Conservation (phyloP, 2,329 filamentous ascomycete genomes). For the Rhinocladiella similis region DNA sequence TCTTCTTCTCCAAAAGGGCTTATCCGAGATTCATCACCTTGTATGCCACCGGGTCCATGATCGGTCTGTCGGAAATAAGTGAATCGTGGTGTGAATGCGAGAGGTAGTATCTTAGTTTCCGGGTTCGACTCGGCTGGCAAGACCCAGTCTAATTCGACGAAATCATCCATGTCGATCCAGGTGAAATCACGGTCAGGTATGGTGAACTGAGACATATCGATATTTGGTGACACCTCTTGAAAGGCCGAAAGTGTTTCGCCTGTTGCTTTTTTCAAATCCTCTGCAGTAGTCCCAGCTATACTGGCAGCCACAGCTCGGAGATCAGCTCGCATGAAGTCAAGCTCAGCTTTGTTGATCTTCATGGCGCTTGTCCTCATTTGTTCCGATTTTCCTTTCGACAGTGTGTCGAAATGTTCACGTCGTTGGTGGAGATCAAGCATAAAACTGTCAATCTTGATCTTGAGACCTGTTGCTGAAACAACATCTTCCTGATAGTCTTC, state of each 20-base stretch:
- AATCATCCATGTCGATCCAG: conserved; percentile 99
- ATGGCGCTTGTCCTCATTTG: conserved; percentile 85
- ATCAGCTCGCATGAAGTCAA: conserved; percentile 89
- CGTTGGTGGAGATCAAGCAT: conserved; percentile 96
- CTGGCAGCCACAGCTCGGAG: conserved; percentile 90
- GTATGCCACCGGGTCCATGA: conserved; percentile 72
- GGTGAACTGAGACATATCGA: conserved; percentile 79
- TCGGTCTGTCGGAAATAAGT: conserved; percentile 98
- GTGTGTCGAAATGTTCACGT: conserved; percentile 84
- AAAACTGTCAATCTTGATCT: conserved; percentile 92
- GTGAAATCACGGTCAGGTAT: conserved; percentile 94
- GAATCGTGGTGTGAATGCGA: conserved; percentile 89
- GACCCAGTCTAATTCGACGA: conserved; percentile 97
- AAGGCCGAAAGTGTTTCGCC: conserved; percentile 62
- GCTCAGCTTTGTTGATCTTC: conserved; percentile 90
- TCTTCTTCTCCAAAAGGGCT: conserved; percentile 92
- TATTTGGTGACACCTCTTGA: conserved; percentile 52
- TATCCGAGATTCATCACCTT: conserved; percentile 75
- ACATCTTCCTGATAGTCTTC: conserved; percentile 78
- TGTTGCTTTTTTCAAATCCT: conserved; percentile 68
- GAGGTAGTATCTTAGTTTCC: conserved; percentile 88
- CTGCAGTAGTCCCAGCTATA: conserved; percentile 75
- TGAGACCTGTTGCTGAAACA: conserved; percentile 92
- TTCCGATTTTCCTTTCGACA: conserved; percentile 73
- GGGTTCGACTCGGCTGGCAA: conserved; percentile 86